phyloP scores from a whole-genome alignment of 1,139 yeast species.

The Protomyces lactucae-debilis region DNA sequence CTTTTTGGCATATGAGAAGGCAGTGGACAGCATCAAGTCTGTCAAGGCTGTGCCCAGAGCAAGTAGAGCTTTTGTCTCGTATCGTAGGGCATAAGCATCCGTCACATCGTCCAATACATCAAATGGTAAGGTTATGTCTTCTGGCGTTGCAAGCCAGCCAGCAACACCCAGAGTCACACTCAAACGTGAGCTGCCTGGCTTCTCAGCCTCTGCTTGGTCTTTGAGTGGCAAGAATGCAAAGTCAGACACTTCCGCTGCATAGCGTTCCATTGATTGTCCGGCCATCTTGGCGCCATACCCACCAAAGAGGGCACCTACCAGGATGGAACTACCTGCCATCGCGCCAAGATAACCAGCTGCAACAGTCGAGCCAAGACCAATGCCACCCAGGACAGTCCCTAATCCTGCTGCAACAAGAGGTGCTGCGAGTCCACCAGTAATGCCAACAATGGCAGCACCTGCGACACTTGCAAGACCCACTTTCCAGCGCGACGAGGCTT shows the following conservation, averaged over 20 bases:
- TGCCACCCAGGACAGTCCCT: slow-evolving; percentile 93
- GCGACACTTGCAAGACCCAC: slow-evolving; percentile 97
- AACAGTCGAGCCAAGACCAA: slow-evolving; percentile 71
- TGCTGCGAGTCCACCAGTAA: slow-evolving; percentile 91
- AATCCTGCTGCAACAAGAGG: slow-evolving; percentile 98
- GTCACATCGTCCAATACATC: slow-evolving; percentile 95
- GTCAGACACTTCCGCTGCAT: slow-evolving; percentile 88
- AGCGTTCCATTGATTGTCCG: slow-evolving; percentile 69
- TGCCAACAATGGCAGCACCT: slow-evolving; percentile 90
- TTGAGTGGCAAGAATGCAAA: slow-evolving; percentile 91
- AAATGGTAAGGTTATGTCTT: slow-evolving; percentile 94
- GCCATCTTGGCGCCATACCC: slow-evolving; percentile 86
- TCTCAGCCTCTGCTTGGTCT: slow-evolving; percentile 40
- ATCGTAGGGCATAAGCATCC: slow-evolving; percentile 53
- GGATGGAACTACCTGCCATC: slow-evolving; percentile 52
- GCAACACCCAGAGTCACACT: slow-evolving; percentile 59
- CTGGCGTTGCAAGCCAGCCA: slow-evolving; percentile 85
- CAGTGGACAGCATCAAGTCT: slow-evolving; percentile 69
- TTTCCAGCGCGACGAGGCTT: slow-evolving; percentile 40
- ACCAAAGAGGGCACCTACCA: slow-evolving; percentile 40
- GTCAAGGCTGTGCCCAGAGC: slow-evolving; percentile 94
- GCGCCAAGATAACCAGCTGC: slow-evolving; percentile 91
- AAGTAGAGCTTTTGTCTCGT: slow-evolving; percentile 98
- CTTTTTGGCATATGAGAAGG: slow-evolving; percentile 37
- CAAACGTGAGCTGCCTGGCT: slow-evolving; percentile 54